These are phyloP conservation scores for Strigomonas oncopelti DNA, from an alignment of 208 protist genomes.

Conservation along the genomic window DNA sequence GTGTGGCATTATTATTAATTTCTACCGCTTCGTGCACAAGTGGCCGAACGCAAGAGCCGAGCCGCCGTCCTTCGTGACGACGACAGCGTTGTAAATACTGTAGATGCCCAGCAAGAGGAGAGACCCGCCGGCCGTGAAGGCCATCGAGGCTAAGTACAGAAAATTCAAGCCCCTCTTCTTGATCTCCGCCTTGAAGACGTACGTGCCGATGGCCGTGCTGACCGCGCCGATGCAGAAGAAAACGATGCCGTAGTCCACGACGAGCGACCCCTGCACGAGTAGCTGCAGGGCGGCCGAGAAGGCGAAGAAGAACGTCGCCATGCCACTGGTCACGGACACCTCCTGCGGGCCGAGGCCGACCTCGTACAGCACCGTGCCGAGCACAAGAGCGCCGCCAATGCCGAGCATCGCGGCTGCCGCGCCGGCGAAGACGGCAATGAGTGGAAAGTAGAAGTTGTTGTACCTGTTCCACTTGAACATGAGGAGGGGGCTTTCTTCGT, in stretches of 20 bases:
- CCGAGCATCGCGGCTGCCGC: slow-evolving; percentile 74
- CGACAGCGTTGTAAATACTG: slow-evolving; percentile 70
- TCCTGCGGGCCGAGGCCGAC: slow-evolving; percentile 66
- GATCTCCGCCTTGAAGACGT: slow-evolving; percentile 76
- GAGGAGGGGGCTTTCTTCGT: slow-evolving; percentile 13
- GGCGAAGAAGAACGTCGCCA: slow-evolving; percentile 80
- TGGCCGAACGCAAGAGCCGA: slow-evolving; percentile 51
- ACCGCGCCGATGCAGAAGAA: slow-evolving; percentile 54
- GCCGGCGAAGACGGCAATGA: slow-evolving; percentile 69
- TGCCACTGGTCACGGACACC: slow-evolving; percentile 63
- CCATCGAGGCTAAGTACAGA: slow-evolving; percentile 62
- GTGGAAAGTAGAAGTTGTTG: slow-evolving; percentile 55
- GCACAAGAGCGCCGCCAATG: slow-evolving; percentile 78
- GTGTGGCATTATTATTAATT: not conserved
- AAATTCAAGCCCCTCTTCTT: slow-evolving; percentile 47
- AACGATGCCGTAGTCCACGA: slow-evolving; percentile 55
- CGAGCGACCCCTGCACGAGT: slow-evolving; percentile 47
- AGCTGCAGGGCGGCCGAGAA: slow-evolving; percentile 57
- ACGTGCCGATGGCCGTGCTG: slow-evolving; percentile 62
- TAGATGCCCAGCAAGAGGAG: slow-evolving; percentile 56
- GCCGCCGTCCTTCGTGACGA: slow-evolving; percentile 24
- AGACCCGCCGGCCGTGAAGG: slow-evolving; percentile 61
- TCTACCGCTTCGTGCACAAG: slow-evolving; percentile 27
- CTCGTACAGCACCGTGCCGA: slow-evolving; percentile 83
- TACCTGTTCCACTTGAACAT: slow-evolving; percentile 64